Conservation (phyloP, 306 rosid species). For the Abrus precatorius region DNA sequence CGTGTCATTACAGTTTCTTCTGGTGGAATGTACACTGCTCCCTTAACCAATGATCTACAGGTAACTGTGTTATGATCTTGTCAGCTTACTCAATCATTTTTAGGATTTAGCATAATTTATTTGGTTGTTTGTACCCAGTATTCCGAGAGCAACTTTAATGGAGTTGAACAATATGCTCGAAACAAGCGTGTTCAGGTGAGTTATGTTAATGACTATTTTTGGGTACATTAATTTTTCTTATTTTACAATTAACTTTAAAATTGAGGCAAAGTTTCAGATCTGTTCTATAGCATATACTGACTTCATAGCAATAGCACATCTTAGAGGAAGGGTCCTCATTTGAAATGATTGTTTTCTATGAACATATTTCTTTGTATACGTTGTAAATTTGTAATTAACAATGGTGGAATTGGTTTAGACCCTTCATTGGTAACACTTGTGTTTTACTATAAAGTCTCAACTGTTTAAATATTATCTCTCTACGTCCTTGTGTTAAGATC, state of each 20-base stretch:
- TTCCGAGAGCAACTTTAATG: slow-evolving; percentile 67
- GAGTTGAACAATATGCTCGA: slow-evolving; percentile 78
- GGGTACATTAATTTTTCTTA: neutral
- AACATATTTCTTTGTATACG: neutral
- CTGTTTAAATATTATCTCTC: neutral
- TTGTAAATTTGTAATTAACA: slow-evolving; percentile 9
- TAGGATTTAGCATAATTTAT: slow-evolving; percentile 19
- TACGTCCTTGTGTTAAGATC: neutral
- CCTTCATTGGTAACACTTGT: neutral
- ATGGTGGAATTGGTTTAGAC: neutral
- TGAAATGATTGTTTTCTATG: slow-evolving; percentile 23
- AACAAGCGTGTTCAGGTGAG: slow-evolving; percentile 95
- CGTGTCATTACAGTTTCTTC: slow-evolving; percentile 93
- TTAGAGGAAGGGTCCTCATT: neutral
- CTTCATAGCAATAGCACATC: neutral
- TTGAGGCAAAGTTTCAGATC: neutral
- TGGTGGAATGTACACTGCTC: slow-evolving; percentile 92
- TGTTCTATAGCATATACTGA: neutral
- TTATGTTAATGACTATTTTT: slow-evolving; percentile 31
- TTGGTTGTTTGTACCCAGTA: slow-evolving; percentile 60
- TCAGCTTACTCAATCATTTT: neutral
- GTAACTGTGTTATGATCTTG: slow-evolving; percentile 49
- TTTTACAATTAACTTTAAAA: slow-evolving; percentile 1
- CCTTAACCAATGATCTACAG: slow-evolving; percentile 85
- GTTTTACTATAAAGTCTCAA: neutral